A percentile compares a stretch with the other conserved stretches of the same genome.
phyloP scores from a whole-genome alignment of 495 filamentous ascomycete species.

The Cenococcum geophilum region DNA sequence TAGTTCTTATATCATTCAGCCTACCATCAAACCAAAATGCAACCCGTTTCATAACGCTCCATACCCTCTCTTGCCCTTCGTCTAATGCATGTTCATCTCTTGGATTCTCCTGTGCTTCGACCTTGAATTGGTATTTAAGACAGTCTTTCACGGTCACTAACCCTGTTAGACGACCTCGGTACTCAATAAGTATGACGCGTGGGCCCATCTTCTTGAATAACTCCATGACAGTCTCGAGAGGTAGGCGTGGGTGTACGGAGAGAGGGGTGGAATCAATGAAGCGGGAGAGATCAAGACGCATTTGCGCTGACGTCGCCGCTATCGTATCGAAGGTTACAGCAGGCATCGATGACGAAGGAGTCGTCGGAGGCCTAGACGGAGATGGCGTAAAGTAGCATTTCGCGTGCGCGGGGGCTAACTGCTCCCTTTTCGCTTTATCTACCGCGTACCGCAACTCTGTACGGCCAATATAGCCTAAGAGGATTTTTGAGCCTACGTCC shows the following conservation, averaged over 20 bases:
- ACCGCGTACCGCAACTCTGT: constrained; percentile 93
- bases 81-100: constrained; percentile 44
- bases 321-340: constrained; percentile 62
- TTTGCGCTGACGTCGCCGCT: constrained; percentile 49
- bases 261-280: constrained; percentile 90
- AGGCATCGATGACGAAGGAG: constrained; percentile 39
- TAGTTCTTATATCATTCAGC: constrained; percentile 17
- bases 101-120: constrained; percentile 80
- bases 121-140: constrained; percentile 94
- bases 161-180: constrained; percentile 73
- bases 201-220: constrained; percentile 98
- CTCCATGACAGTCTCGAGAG: constrained; percentile 97
- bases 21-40: constrained; percentile 29
- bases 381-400: constrained; percentile 74
- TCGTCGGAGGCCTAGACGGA: constrained; percentile 43
- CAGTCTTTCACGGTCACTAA: constrained; percentile 97
- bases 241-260: constrained; percentile 83
- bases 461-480: constrained; percentile 90
- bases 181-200: constrained; percentile 86
- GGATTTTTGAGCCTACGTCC: constrained; percentile 58
- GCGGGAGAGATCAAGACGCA: constrained; percentile 73
- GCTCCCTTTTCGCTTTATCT: constrained; percentile 70
- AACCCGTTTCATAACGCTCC: constrained; percentile 30
- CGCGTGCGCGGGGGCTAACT: constrained; percentile 60
- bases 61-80: constrained; percentile 35